Evolutionary conservation across 306 rosid genomes (phyloP).

Genomic region (Cicer cuneatum): DNA sequence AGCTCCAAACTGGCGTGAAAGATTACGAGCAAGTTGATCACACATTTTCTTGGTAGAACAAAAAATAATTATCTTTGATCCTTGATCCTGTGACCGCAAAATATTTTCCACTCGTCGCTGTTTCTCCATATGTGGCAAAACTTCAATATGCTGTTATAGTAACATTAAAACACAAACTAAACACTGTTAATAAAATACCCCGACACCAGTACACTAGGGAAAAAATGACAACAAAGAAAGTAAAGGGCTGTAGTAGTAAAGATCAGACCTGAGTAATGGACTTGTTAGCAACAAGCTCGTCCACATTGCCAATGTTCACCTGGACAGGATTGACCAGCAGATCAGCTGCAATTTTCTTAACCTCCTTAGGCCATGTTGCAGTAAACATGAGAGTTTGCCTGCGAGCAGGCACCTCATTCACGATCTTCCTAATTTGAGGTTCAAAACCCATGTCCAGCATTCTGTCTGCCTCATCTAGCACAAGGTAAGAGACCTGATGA

Average conservation of each 20-base stretch:
- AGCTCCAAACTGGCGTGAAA: constrained; percentile 92
- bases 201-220: not conserved
- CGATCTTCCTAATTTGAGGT: constrained; percentile 98
- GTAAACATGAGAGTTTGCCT: constrained; percentile 98
- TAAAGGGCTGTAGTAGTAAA: constrained; percentile 1
- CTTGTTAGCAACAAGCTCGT: constrained; percentile 97
- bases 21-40: constrained; percentile 95
- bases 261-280: constrained; percentile 86
- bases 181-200: constrained; percentile 3
- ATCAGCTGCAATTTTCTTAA: constrained; percentile 97
- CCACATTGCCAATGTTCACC: constrained; percentile 96
- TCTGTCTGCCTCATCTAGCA: constrained; percentile 97
- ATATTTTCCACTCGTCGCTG: constrained; percentile 85
- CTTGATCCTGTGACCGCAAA: constrained; percentile 91
- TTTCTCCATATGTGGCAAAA: constrained; percentile 73
- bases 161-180: constrained; percentile 31
- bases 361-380: constrained; percentile 99
- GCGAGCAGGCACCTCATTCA: constrained; percentile 90
- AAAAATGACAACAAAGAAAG: not conserved
- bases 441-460: constrained; percentile 99
- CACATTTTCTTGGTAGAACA: constrained; percentile 99
- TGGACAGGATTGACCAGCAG: constrained; percentile 89
- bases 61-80: constrained; percentile 87
- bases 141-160: constrained; percentile 77
- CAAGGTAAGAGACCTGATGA: constrained; percentile 90